Percentiles rank a stretch among this genome's conserved stretches.
These are phyloP conservation scores for Mimosa bimucronata DNA, from an alignment of 306 rosid species.

Conservation along the genomic window DNA sequence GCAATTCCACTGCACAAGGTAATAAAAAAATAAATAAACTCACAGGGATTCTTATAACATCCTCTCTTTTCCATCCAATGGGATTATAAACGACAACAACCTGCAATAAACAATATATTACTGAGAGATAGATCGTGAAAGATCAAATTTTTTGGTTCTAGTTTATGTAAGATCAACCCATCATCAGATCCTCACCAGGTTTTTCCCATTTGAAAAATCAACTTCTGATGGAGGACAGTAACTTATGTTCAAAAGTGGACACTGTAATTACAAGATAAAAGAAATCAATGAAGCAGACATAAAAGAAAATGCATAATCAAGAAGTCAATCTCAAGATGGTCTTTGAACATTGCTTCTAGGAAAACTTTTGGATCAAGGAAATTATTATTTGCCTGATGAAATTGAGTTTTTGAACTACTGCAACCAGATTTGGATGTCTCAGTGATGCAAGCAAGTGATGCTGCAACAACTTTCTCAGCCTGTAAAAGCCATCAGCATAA, in stretches of 20 bases:
- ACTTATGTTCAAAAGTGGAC: conserved; percentile 59
- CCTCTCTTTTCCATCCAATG: conserved; percentile 88
- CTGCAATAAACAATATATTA: conserved; percentile 44
- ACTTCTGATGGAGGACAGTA: conserved; percentile 85
- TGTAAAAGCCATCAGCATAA: conserved; percentile 42
- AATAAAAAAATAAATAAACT: conserved; percentile 24
- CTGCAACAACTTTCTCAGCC: conserved; percentile 75
- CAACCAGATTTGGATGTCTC: conserved; percentile 44
- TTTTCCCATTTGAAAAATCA: conserved; percentile 64
- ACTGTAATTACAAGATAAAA: conserved; percentile 39
- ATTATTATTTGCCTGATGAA: conserved; percentile 65
- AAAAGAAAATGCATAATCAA: conserved; percentile 4
- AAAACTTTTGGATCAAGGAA: conserved; percentile 15
- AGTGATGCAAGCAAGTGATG: conserved; percentile 62
- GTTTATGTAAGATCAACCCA: neutral
- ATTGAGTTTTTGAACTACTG: conserved; percentile 42
- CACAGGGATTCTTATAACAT: conserved; percentile 81
- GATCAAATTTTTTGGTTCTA: conserved; percentile 7
- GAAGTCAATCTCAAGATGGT: conserved; percentile 30
- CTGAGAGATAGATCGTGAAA: neutral
- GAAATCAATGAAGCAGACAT: conserved; percentile 18
- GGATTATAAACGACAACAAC: conserved; percentile 75
- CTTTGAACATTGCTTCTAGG: conserved; percentile 16
- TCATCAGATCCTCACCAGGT: conserved; percentile 59
- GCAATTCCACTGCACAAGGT: neutral